phyloP scores from a whole-genome alignment of 345 rosid genomes.

The Kernera saxatilis region DNA sequence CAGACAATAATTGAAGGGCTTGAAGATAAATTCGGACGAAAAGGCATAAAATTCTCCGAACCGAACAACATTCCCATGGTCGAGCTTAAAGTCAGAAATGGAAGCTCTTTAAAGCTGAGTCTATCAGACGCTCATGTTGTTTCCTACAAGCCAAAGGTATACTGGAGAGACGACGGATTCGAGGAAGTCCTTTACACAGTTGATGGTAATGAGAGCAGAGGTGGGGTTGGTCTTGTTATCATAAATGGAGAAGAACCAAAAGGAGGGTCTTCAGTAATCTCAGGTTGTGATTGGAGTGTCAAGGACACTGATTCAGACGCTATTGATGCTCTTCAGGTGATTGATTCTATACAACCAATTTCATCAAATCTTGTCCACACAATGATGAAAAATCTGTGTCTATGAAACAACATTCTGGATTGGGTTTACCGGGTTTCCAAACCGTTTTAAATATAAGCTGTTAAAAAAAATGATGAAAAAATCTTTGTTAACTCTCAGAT shows the following conservation, averaged over 20 bases:
- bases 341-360: neutral
- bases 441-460: no score
- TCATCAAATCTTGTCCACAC: neutral
- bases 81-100: conserved; percentile 72
- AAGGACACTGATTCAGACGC: conserved; percentile 78
- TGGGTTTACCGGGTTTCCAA: no score
- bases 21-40: conserved; percentile 56
- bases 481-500: conserved; percentile 43
- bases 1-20: conserved; percentile 36
- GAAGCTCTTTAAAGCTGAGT: conserved; percentile 57
- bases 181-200: conserved; percentile 72
- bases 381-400: neutral
- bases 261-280: conserved; percentile 31
- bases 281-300: conserved; percentile 60
- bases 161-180: conserved; percentile 79
- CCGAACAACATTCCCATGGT: conserved; percentile 40
- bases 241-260: conserved; percentile 46
- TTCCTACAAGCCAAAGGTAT: conserved; percentile 80
- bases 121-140: conserved; percentile 71
- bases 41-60: conserved; percentile 74
- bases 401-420: no score
- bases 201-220: conserved; percentile 35
- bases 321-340: conserved; percentile 89
- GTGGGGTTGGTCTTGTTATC: conserved; percentile 74
- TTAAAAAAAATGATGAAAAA: no score